Conservation (phyloP, 1,284 basidiomycete genomes). For the Mycena sp. region DNA sequence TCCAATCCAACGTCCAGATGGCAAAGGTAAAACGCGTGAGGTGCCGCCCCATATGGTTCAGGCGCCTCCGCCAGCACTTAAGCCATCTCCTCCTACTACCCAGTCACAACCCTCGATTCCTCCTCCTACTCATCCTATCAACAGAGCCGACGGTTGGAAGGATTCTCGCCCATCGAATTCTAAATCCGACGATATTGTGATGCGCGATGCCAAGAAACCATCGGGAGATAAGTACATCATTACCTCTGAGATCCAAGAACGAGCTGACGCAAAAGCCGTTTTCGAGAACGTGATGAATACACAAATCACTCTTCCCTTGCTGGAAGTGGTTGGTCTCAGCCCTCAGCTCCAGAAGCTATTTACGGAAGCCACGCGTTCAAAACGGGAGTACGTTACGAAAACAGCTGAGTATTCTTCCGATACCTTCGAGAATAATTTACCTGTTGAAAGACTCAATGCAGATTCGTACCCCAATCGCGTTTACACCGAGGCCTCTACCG, state of each 20-base stretch:
- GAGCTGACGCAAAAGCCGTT: slow-evolving; percentile 2
- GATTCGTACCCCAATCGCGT: not conserved
- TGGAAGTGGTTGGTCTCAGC: slow-evolving; percentile 9
- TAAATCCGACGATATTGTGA: too few species aligned
- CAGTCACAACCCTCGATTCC: too few species aligned
- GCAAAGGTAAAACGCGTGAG: too few species aligned
- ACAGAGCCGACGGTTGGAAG: slow-evolving; percentile 29
- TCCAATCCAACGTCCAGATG: too few species aligned
- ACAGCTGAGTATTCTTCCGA: too few species aligned
- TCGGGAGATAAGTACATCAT: slow-evolving; percentile 16
- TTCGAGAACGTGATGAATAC: not conserved
- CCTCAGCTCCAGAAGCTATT: not conserved
- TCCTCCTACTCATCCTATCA: slow-evolving; percentile 25
- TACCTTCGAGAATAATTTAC: too few species aligned
- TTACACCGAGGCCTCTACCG: not conserved
- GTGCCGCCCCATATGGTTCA: too few species aligned
- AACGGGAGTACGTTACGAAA: not conserved
- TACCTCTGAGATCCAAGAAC: slow-evolving; percentile 23
- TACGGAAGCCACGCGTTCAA: not conserved
- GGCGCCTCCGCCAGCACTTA: too few species aligned
- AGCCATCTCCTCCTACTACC: too few species aligned
- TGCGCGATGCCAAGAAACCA: slow-evolving; percentile 1
- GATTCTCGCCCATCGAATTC: slow-evolving; percentile 5
- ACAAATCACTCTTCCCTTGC: not conserved
- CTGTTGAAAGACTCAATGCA: not conserved